Base-by-base conservation (phyloP, 2,329 filamentous ascomycete genomes). In the Colletotrichum magnum region DNA sequence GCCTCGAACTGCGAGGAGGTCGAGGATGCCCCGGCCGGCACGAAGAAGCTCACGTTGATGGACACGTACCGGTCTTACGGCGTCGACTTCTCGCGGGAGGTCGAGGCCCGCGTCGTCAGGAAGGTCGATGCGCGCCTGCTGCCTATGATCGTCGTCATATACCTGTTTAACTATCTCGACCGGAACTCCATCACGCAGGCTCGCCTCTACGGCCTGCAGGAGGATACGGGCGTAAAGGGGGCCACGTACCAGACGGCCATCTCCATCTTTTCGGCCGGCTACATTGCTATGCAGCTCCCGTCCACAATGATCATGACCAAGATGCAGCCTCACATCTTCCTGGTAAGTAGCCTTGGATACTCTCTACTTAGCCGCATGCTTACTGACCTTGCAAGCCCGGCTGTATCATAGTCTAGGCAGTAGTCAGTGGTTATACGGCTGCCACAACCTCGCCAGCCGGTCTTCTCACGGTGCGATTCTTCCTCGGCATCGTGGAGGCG, bases 71-170 rank as follows among this genome's bases (percentile, higher is more conserved):
- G 58, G 18, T 60, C 47, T n/a, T 52, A 60, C 21, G 48, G 43
- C 3, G 43, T 43, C 15, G 32, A 43, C 12, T 41, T 60, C 18
- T 52, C 58, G 28, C 48, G 24, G 0, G 51, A 56, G n/a, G 28
- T 21, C 61, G 78, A 80, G 63, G 75, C 73, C 58, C 74, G 72
- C 18, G 75, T 80, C 4, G 74, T 79, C 18, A 75, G 78, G 45
- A 80, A 80, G 71, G 79, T 86, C 73, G 78, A n/a, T n/a, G n/a
- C n/a, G n/a, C n/a, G 69, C 43, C 64, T 80, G 13, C 62, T 80
- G 15, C 85, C 85, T 4, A 79, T 77, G 86, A 68, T 93, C 90
- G 82, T 90, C 79, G 43, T 82, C 74, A 62, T 67, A 24, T 63
- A 89, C 71, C 78, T 90, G 0, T 79, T 90, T 53, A 68, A 68